Evolutionary conservation across 495 filamentous ascomycete species (phyloP).

Genomic region (Podospora anserina): DNA sequence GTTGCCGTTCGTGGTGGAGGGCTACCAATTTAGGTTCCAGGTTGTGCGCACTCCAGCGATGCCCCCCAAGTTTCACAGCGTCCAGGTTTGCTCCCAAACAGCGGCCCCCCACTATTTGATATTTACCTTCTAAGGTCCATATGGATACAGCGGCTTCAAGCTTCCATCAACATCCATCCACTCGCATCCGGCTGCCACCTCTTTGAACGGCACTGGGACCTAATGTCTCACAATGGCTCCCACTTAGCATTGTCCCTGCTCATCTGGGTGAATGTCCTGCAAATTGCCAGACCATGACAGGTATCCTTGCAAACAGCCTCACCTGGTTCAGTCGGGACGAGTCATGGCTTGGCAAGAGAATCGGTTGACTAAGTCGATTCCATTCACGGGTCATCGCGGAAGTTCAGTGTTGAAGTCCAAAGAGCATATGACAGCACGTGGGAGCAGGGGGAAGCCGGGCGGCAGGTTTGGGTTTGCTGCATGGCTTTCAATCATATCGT

Average conservation of each 20-base stretch:
- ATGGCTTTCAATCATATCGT: neutral
- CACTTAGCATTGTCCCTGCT: neutral
- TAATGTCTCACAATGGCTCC: neutral
- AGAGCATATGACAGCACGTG: neutral
- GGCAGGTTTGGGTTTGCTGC: neutral
- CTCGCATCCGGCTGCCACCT: neutral
- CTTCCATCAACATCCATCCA: neutral
- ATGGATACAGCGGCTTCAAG: neutral
- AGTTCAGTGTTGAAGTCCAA: neutral
- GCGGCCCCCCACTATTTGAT: neutral
- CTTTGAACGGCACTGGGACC: neutral
- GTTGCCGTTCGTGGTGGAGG: neutral
- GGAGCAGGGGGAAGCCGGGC: neutral
- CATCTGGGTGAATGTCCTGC: neutral
- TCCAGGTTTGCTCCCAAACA: neutral
- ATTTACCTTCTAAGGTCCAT: neutral
- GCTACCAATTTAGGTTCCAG: conserved; percentile 2
- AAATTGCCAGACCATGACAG: neutral
- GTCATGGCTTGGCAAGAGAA: neutral
- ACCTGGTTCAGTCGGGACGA: neutral
- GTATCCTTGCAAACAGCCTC: neutral
- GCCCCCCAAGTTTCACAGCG: neutral
- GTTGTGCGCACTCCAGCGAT: conserved; percentile 1
- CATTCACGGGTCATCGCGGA: neutral
- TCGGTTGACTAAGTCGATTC: neutral